These are phyloP conservation scores for Leccinum variicolor DNA, from an alignment of 768 basidiomycete species.

Conservation along the genomic window DNA sequence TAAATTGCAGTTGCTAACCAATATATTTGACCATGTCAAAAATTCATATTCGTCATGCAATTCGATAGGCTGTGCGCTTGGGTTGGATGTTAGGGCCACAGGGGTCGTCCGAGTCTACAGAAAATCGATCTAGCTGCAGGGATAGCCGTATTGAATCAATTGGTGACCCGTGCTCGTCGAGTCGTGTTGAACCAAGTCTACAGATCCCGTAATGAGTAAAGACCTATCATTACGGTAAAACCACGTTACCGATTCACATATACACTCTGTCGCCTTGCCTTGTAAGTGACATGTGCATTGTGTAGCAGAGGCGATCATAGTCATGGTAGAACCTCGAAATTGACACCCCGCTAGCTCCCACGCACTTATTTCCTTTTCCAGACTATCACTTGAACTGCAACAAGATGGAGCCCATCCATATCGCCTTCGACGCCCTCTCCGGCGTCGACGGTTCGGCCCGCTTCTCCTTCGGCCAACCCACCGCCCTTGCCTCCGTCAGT, in stretches of 20 bases:
- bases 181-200: not conserved
- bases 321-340: too few species aligned
- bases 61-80: not conserved
- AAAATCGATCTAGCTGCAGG: not conserved
- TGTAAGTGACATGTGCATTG: too few species aligned
- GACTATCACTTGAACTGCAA: not conserved
- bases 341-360: not conserved
- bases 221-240: too few species aligned
- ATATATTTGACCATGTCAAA: not conserved
- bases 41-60: not conserved
- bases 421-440: slow-evolving; percentile 59
- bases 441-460: slow-evolving; percentile 75
- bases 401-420: slow-evolving; percentile 19
- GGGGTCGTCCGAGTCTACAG: not conserved
- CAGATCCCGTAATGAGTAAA: not conserved
- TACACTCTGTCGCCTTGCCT: too few species aligned
- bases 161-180: not conserved
- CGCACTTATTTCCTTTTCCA: not conserved
- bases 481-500: slow-evolving; percentile 68
- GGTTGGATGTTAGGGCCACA: not conserved
- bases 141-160: not conserved
- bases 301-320: too few species aligned
- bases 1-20: not conserved
- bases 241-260: too few species aligned
- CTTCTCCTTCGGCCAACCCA: slow-evolving; percentile 39